Evolutionary conservation across 2,329 filamentous ascomycete genomes (phyloP).

Genomic region (Ustulina deusta): DNA sequence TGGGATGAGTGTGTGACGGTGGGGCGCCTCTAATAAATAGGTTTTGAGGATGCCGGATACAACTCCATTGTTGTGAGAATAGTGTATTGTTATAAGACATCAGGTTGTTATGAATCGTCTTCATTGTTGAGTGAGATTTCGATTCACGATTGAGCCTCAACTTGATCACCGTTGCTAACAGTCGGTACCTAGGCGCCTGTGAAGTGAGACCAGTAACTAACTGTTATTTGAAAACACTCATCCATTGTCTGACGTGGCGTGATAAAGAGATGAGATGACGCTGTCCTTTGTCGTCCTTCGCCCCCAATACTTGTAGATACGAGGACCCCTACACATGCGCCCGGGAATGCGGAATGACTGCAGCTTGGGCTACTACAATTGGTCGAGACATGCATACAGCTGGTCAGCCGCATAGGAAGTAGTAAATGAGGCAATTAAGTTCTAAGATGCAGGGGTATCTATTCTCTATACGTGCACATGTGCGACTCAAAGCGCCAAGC

Average conservation of each 20-base stretch:
- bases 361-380: neutral
- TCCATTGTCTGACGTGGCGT: neutral
- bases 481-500: neutral
- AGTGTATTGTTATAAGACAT: neutral
- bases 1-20: neutral
- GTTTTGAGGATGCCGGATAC: neutral
- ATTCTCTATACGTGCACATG: slow-evolving; percentile 22
- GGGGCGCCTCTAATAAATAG: neutral
- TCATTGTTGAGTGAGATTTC: no score
- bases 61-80: neutral
- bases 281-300: neutral
- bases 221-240: no score
- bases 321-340: neutral
- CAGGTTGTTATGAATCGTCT: neutral
- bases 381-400: neutral
- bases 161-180: neutral
- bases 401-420: neutral
- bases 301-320: neutral
- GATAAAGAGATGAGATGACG: neutral
- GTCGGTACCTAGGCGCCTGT: neutral
- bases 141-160: neutral
- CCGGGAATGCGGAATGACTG: neutral
- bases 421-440: neutral
- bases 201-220: no score
- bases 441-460: slow-evolving; percentile 18